Base-by-base conservation (phyloP, 169 alveolate species). In the Cryptosporidium sp. region DNA sequence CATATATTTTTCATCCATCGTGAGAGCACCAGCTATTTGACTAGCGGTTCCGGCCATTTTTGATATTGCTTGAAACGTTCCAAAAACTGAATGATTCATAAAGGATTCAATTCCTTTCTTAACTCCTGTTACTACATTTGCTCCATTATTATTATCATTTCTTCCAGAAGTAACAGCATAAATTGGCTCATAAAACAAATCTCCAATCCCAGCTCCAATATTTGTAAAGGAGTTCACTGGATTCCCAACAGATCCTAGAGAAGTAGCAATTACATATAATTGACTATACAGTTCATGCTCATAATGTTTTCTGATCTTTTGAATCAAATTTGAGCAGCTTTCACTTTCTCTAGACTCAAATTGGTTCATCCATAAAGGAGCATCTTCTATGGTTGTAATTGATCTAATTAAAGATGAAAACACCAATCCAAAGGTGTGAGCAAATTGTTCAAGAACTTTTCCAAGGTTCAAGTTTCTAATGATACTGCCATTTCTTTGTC, bases 21-120 rank as follows among this genome's bases (percentile, higher is more conserved):
- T 92, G 26, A 91, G 85, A 10, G 92, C 93, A 3, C 95, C 93
- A 29, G 92, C 93, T 18, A 92, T 85, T 73, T 91, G 93, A 69
- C 94, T 91, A 0, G 95, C 95, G 14, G 89, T 93, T 10, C 95
- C 95, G 31, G 95, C 95, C 71, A 93, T 70, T 31, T 91, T 71
- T 31, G 94, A 91, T 26, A 93, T 75, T 23, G 94, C 95, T 18
- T 93, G 94, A 69, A 93, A 93, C 21, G 92, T 50, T 71, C 95
- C 95, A 61, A 91, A 93, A 23, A 93, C 95, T 23, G 95, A 86
- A 59, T 87, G 93, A 45, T 91, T 74, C 80, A 93, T 89, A 71
- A 93, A 93, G 33, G 91, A 75, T 16, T 85, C 92, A 3, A 93
- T 91, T 29, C 95, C 95, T 48, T 68, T 71, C 69, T 84, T 84